These are phyloP conservation scores for Metrosideros polymorpha DNA, from an alignment of 441 rosid genomes.

Conservation along the genomic window DNA sequence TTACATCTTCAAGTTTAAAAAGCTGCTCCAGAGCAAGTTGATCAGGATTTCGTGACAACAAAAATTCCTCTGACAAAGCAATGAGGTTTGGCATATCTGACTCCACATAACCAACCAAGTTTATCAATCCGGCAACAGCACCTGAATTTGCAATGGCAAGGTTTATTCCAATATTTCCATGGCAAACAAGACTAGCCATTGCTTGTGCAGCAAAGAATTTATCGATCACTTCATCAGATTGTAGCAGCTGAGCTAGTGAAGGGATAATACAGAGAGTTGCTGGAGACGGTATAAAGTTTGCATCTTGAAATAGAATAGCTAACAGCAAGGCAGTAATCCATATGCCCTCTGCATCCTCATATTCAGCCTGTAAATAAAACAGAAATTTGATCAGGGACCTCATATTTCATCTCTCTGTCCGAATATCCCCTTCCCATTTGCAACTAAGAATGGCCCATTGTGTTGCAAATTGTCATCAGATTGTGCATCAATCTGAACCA, in stretches of 20 bases:
- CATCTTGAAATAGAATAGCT: constrained; percentile 70
- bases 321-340: constrained; percentile 71
- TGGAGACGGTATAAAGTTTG: constrained; percentile 43
- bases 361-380: constrained; percentile 39
- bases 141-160: constrained; percentile 62
- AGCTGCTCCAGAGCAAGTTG: constrained; percentile 63
- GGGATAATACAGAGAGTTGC: constrained; percentile 53
- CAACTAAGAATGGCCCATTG: not conserved
- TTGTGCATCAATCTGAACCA: not conserved
- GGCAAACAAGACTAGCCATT: constrained; percentile 55
- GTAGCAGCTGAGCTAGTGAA: constrained; percentile 58
- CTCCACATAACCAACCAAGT: constrained; percentile 50
- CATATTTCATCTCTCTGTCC: not conserved
- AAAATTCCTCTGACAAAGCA: constrained; percentile 60
- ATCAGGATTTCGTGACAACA: constrained; percentile 51
- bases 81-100: constrained; percentile 42
- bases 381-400: not conserved
- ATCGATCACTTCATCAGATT: constrained; percentile 67
- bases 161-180: constrained; percentile 49
- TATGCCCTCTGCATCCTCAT: constrained; percentile 58
- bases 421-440: not conserved
- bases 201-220: constrained; percentile 83
- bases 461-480: not conserved
- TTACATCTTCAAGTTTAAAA: constrained; percentile 73
- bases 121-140: constrained; percentile 55